Base-by-base conservation (phyloP, 2,329 filamentous ascomycete genomes). In the Penicillium sp. region DNA sequence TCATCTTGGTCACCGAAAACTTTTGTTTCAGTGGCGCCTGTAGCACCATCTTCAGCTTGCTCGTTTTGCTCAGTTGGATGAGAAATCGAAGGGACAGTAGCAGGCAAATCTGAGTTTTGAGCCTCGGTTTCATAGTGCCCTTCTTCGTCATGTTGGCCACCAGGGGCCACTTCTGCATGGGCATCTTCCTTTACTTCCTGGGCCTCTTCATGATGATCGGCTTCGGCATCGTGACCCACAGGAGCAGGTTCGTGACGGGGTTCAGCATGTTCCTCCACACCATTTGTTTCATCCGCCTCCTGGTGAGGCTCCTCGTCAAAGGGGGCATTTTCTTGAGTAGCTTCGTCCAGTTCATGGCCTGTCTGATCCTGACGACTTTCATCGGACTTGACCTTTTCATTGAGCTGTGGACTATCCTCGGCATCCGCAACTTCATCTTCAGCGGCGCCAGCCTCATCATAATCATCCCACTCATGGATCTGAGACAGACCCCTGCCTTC, bases 401-500 rank as follows among this genome's bases (percentile, higher is more conserved):
- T 29, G n/a, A 10, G 8, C n/a, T 42, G 25, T 4, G n/a, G 49
- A 37, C 53, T 25, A 12, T 56, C 46, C 12, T 58, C 52, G 7
- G 48, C 41, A 23, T 47, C 38, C 10, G 50, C 45, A 37, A 59
- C 45, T 20, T 65, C 39, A 6, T 60, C 59, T 15, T 53, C 56
- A 9, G 53, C 57, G 29, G 35, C 46, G 50, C 33, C 75, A n/a
- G 68, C 73, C 49, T 80, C 77, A 23, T 76, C 75, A 58, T 78
- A 80, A 51, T 77, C 75, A 57, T 66, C 66, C 68, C 68, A 72
- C 5, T 56, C 48, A 32, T 66, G 62, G 41, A 82, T 67, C 27
- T 77, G 70, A 1, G 78, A 77, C 48, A 82, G 71, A 10, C 81
- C 81, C 64, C 80, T 79, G 15, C 82, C 81, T 57, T 80, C 73